A percentile compares a stretch with the other conserved stretches of the same genome.
phyloP scores from a whole-genome alignment of 306 rosid species.

The Ceratonia siliqua region DNA sequence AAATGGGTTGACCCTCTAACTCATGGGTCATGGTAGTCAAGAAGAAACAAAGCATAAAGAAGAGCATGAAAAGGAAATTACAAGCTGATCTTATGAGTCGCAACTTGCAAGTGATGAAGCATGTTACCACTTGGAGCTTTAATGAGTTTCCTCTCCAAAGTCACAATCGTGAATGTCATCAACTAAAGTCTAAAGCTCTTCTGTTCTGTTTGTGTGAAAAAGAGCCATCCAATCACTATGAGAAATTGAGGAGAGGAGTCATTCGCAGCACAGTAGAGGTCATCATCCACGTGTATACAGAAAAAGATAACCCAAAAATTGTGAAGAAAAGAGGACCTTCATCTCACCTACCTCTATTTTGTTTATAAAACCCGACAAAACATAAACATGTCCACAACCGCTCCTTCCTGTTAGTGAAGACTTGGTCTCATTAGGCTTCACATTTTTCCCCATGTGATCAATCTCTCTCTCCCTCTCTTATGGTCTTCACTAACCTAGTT shows the following conservation, averaged over 20 bases:
- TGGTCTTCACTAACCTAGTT: neutral
- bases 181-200: constrained; percentile 29
- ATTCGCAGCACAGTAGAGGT: constrained; percentile 22
- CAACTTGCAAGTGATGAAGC: constrained; percentile 27
- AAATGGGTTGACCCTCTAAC: constrained; percentile 12
- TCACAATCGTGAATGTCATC: constrained; percentile 28
- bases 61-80: constrained; percentile 17
- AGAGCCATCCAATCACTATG: neutral
- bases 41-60: constrained; percentile 8
- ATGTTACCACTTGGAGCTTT: constrained; percentile 27
- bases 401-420: constrained; percentile 2
- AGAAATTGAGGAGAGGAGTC: neutral
- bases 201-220: neutral
- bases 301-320: neutral
- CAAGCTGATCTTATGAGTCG: neutral
- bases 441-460: constrained; percentile 2
- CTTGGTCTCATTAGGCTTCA: neutral
- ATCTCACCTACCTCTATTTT: neutral
- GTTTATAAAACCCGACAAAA: constrained; percentile 28
- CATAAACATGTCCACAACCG: constrained; percentile 39
- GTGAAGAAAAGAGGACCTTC: neutral
- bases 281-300: constrained; percentile 31
- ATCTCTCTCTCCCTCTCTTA: neutral
- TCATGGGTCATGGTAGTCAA: neutral
- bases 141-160: constrained; percentile 31